Evolutionary conservation across 2,329 filamentous ascomycete species (phyloP), one percentile per base, ranked within the genome.

Genomic region (Colletotrichum liriopes): DNA sequence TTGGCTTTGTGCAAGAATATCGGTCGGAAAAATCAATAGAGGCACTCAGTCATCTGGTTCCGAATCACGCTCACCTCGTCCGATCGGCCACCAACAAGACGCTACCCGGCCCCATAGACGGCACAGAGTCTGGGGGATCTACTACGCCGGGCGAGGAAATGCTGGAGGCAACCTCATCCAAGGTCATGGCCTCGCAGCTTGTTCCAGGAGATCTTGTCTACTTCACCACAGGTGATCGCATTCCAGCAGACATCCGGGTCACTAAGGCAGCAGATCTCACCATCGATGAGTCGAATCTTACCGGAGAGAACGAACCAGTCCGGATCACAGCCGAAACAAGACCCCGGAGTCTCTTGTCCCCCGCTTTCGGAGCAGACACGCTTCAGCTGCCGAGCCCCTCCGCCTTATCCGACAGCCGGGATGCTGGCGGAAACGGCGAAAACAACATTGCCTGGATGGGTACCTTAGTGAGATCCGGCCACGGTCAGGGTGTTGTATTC

Each of bases 361-460:
- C 79, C 23, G 76, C 84, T 85, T n/a, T 79, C 11, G 73, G 73
- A 12, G 59, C 60, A 3, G 63, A 66, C 32, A 66, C 67, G 76
- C 79, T 77, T 67, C 81, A 72, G 75, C 84, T 77, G 12, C 78
- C 81, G 6, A 82, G 77, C 51, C 80, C 81, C 12, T 85, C 86
- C 51, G 83, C 84, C 32, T 81, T 86, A 47, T 88, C 89, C 85
- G 59, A 90, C 88, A 75, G 90, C 87, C 73, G 90, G 37, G 92
- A 93, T 75, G 89, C 93, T 55, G 88, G 90, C 60, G 84, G 93
- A 62, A 93, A 93, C 73, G 92, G 93, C 65, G 90, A 92, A 77
- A 93, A 93, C 77, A 98, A 99, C 78, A 95, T 99, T 80, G 96
- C 95, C 2, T 98, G 98, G 81, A 98, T 99, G 95, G 96, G 96